Percentiles rank a stretch among this genome's conserved stretches.
phyloP scores from a whole-genome alignment of 208 protist genomes.

The Wallacemonas sp. region DNA sequence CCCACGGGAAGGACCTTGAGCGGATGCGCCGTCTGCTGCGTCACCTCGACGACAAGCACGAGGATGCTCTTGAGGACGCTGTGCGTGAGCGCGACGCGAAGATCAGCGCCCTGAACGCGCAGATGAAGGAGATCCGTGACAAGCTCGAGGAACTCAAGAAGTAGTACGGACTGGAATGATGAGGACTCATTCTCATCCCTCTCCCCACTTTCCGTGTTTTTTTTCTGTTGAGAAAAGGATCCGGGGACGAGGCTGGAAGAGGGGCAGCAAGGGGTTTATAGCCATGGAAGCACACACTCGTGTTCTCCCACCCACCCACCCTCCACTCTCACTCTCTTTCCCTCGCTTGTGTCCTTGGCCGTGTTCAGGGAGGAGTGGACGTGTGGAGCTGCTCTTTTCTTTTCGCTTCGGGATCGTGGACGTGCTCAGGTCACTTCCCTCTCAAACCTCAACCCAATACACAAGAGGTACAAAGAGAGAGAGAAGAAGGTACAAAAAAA shows the following conservation, averaged over 20 bases:
- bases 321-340: too few relatives aligned
- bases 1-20: constrained; percentile 55
- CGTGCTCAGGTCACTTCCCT: too few relatives aligned
- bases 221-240: not conserved
- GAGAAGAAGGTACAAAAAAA: not conserved
- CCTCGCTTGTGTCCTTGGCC: too few relatives aligned
- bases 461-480: not conserved
- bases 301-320: too few relatives aligned
- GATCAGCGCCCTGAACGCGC: constrained; percentile 44
- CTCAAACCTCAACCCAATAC: too few relatives aligned
- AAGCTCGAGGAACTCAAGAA: constrained; percentile 45
- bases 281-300: too few relatives aligned
- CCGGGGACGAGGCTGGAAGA: too few relatives aligned
- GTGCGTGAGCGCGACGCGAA: constrained; percentile 37
- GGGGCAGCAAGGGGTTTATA: too few relatives aligned
- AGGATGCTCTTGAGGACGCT: constrained; percentile 37
- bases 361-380: too few relatives aligned
- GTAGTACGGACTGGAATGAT: too few relatives aligned
- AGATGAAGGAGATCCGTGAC: constrained; percentile 41
- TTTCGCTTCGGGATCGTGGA: too few relatives aligned
- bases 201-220: not conserved
- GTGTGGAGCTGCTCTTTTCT: too few relatives aligned
- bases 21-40: constrained; percentile 48
- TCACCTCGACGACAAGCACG: constrained; percentile 45
- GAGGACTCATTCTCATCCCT: not conserved